Evolutionary conservation across 768 basidiomycete genomes (phyloP).

Genomic region (Termitomyces sp.): DNA sequence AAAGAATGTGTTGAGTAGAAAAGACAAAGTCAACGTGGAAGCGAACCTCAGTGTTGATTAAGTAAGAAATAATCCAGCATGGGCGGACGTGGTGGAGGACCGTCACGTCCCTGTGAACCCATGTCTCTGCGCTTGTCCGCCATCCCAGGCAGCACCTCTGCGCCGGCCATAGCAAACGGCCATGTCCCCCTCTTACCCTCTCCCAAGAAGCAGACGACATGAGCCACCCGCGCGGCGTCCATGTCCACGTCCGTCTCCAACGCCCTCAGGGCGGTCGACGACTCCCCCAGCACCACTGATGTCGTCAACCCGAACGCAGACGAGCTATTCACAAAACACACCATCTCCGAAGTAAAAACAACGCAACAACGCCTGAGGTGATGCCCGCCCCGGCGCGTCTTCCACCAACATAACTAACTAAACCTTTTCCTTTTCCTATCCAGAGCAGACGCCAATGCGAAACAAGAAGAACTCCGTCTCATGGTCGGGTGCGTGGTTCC

Average conservation of each 20-base stretch:
- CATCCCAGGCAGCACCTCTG: slow-evolving; percentile 14
- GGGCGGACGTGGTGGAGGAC: too few relatives aligned
- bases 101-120: slow-evolving; percentile 5
- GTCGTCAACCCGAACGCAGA: slow-evolving; percentile 62
- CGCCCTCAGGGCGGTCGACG: slow-evolving; percentile 13
- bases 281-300: slow-evolving; percentile 11
- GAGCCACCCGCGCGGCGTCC: slow-evolving; percentile 6
- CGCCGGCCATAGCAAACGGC: slow-evolving; percentile 18
- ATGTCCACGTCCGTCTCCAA: slow-evolving; percentile 18
- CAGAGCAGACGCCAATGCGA: slow-evolving; percentile 78
- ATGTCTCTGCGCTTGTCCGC: slow-evolving; percentile 23
- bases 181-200: slow-evolving; percentile 11
- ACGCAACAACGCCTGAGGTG: slow-evolving; percentile 69
- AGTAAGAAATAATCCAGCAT: slow-evolving; percentile 8
- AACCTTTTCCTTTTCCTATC: slow-evolving; percentile 16
- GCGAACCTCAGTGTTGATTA: slow-evolving; percentile 2
- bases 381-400: not conserved
- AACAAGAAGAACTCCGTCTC: slow-evolving; percentile 80
- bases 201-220: slow-evolving; percentile 8
- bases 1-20: too few relatives aligned
- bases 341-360: slow-evolving; percentile 65
- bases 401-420: not conserved
- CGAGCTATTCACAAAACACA: slow-evolving; percentile 64
- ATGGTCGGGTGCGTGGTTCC: slow-evolving; percentile 82
- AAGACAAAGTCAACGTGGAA: too few relatives aligned